Base-by-base conservation (phyloP, 2,329 filamentous ascomycete species). In the Aspergillus puulaauensis region DNA sequence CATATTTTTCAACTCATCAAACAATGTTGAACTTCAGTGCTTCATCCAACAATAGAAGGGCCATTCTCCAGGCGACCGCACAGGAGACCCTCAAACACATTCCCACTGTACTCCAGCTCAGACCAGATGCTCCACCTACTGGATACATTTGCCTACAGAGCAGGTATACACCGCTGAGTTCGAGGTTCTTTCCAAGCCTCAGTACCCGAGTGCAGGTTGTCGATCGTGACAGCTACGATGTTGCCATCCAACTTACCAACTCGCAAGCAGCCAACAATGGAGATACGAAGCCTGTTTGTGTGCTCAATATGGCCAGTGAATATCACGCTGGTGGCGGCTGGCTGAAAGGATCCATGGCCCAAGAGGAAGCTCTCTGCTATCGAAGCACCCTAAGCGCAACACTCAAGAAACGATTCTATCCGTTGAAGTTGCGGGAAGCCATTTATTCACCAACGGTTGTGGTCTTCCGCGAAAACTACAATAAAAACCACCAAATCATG, bases 361-460 rank as follows among this genome's bases (percentile, higher is more conserved):
- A 90, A 70, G 87, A 90, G 73, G 88, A 90, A 75, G 81, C 83
- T 3, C 78, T 90, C 6, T 90, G 86, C 73, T 87, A 86, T 68
- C 82, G 87, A 44, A 84, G 80, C 56, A 80, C 71, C 40, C 72
- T 80, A 9, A 67, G 62, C 56, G 70, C 67, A 35, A 74, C 73
- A 2, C 68, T 79, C n/a, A 74, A 77, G 37, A 37, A 50, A 8
- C 51, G 64, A 4, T 81, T 81, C 66, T 88, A 88, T 67, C 85
- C 85, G 0, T 75, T 84, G 58, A 73, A 73, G 23, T 71, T 77
- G 14, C 72, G 77, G 6, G 79, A 79, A 54, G 82, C 77, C 1
- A 72, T 89, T 35, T 89, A 89, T 71, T 82, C 84, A 0, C 86
- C 85, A 0, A 79, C 79, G 11, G 83, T 89, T 4, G 73, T 87